These are phyloP conservation scores for Lentinula detonsa DNA, from an alignment of 768 basidiomycete genomes.

Conservation along the genomic window DNA sequence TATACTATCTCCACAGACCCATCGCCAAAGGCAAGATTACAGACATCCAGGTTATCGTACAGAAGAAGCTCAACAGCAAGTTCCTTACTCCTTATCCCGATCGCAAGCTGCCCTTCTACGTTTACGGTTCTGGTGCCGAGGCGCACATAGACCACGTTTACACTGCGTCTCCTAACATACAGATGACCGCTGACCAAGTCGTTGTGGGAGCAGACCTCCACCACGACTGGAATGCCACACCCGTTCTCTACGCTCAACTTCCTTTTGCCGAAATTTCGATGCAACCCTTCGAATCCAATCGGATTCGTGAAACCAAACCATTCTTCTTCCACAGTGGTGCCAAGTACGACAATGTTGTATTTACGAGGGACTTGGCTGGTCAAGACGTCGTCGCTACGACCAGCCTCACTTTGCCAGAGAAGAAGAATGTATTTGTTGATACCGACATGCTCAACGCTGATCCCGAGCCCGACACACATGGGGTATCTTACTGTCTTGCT, in stretches of 20 bases:
- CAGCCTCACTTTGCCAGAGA: not conserved
- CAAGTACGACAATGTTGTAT: not conserved
- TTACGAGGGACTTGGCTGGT: not conserved
- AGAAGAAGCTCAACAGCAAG: slow-evolving; percentile 20
- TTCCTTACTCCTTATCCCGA: slow-evolving; percentile 22
- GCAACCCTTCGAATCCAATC: not conserved
- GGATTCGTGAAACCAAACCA: not conserved
- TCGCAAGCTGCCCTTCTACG: slow-evolving; percentile 29
- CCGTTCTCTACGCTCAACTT: not conserved
- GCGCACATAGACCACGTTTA: slow-evolving; percentile 29
- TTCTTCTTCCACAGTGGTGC: not conserved
- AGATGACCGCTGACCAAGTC: slow-evolving; percentile 19
- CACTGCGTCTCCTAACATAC: slow-evolving; percentile 19
- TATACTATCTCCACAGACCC: slow-evolving; percentile 2
- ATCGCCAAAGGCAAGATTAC: slow-evolving; percentile 12
- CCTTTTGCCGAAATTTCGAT: not conserved
- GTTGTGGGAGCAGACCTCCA: not conserved
- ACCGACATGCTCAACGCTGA: not conserved
- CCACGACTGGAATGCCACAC: not conserved
- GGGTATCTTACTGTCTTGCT: not conserved
- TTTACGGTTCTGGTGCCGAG: slow-evolving; percentile 26
- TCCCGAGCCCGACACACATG: not conserved
- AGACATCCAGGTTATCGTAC: slow-evolving; percentile 24
- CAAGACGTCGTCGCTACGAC: not conserved
- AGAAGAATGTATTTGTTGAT: not conserved